Conservation (phyloP, 164 flowering plant genomes). For the Chloranthus sessilifolius region DNA sequence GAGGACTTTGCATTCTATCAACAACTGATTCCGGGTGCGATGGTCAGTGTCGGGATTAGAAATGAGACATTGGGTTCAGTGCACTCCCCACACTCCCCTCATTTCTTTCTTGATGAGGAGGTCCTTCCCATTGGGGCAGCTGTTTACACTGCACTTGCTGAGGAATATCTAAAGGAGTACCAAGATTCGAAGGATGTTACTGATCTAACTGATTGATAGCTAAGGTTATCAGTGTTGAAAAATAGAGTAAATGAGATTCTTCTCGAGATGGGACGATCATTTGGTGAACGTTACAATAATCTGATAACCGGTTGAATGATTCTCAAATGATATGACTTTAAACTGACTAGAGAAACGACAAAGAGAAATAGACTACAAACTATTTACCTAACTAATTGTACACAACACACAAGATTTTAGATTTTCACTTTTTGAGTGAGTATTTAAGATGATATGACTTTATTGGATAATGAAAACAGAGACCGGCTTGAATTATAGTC, state of each 20-base stretch:
- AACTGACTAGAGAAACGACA: too few species aligned
- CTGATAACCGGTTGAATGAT: not conserved
- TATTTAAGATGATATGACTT: too few species aligned
- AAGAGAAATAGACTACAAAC: too few species aligned
- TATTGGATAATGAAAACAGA: too few species aligned
- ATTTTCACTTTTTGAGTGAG: too few species aligned
- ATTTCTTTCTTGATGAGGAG: conserved; percentile 79
- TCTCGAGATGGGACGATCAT: not conserved
- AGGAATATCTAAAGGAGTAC: conserved; percentile 51
- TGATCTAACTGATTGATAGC: not conserved
- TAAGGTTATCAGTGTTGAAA: conserved; percentile 2
- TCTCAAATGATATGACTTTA: too few species aligned
- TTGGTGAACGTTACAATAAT: not conserved
- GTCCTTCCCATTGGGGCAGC: conserved; percentile 89
- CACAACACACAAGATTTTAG: too few species aligned
- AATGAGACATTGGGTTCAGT: conserved; percentile 58
- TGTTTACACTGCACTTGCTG: conserved; percentile 58
- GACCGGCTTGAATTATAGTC: too few species aligned
- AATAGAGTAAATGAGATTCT: not conserved
- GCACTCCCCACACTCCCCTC: conserved; percentile 70
- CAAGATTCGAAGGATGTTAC: conserved; percentile 10
- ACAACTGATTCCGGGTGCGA: conserved; percentile 60
- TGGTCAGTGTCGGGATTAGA: conserved; percentile 64
- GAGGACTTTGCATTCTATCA: conserved; percentile 91
- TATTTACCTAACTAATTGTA: too few species aligned